Evolutionary conservation across 257 asterid genomes (phyloP), one percentile per base, ranked within the genome.

Genomic region (Osmanthus fragrans): DNA sequence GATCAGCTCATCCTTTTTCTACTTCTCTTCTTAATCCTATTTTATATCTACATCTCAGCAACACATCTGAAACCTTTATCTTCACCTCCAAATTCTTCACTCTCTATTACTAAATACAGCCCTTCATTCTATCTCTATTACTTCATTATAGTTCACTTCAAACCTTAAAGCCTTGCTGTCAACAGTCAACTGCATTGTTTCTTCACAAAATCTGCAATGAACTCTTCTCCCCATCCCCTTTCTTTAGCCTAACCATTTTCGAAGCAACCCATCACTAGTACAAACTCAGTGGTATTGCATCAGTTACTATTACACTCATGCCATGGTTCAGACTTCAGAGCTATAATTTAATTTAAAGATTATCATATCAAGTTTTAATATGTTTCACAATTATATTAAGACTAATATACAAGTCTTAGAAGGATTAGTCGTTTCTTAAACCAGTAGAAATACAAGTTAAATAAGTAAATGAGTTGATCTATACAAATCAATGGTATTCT

Each of bases 191-290:
- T 5, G 65, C 25, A 5, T 56, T 56, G 25, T 56, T 56, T 56
- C 65, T 56, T 56, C 65, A n/a, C 65, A 56, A 56, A 56, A 56
- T 56, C 29, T 56, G 65, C 65, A 56, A 56, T 56, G 65, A 56
- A 56, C 29, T n/a, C 65, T n/a, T n/a, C 65, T 56, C 7, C 21
- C 29, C 65, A 56, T 18, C 29, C 29, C 29, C n/a, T 54, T 18
- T n/a, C 23, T 7, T 56, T 2, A 5, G 65, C 65, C 65, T 6
- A 40, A 40, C 49, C 0, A 16, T 47, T 18, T 4, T 47, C 7
- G 21, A 47, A 16, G 21, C 58, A 47, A 47, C n/a, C 58, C 58
- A 47, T 21, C 58, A 47, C 58, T 15, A 15, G 16, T 47, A 16
- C 58, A 47, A 47, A 47, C 58, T 15, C 58, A 47, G n/a, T 16